phyloP scores from a whole-genome alignment of 371 early-diverging fungal species.

The Lichtheimia ornata region DNA sequence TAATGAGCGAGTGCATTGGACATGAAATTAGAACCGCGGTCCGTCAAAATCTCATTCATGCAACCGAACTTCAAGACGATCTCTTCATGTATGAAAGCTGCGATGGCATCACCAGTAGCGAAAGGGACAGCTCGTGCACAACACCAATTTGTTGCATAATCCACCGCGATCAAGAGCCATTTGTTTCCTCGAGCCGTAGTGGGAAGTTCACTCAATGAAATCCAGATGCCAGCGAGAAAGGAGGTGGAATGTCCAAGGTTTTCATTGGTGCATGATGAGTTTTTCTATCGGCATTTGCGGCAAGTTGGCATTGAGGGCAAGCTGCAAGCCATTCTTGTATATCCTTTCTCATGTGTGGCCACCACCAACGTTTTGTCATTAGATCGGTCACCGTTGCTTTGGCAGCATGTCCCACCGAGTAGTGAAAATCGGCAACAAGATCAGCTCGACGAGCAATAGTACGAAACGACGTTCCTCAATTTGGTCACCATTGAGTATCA shows the following conservation, averaged over 20 bases:
- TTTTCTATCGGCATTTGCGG: conserved; percentile 2
- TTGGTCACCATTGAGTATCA: too few relatives aligned
- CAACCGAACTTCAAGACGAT: conserved; percentile 33
- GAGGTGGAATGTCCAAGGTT: conserved; percentile 7
- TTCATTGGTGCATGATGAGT: conserved; percentile 15
- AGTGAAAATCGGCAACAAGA: conserved; percentile 15
- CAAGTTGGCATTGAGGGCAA: conserved; percentile 23
- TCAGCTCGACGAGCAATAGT: conserved; percentile 14
- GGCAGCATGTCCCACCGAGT: conserved; percentile 17
- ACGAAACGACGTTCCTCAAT: conserved; percentile 2
- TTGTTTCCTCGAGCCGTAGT: too few relatives aligned
- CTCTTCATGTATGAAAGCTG: conserved; percentile 34
- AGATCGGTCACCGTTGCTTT: conserved; percentile 3
- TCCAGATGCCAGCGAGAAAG: conserved; percentile 31
- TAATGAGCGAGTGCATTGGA: conserved; percentile 14
- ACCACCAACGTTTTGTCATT: conserved; percentile 23
- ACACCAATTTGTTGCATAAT: conserved; percentile 41
- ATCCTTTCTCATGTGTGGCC: conserved; percentile 21
- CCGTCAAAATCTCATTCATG: conserved; percentile 34
- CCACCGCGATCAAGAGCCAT: conserved; percentile 35
- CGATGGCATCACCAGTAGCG: conserved; percentile 31
- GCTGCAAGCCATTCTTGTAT: conserved; percentile 9
- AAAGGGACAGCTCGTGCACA: conserved; percentile 32
- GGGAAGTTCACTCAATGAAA: conserved; percentile 26
- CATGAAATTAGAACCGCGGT: conserved; percentile 38